Evolutionary conservation across 1,139 yeast genomes (phyloP), one percentile per base, ranked within the genome.

Genomic region (Saccharomyces hybrid): DNA sequence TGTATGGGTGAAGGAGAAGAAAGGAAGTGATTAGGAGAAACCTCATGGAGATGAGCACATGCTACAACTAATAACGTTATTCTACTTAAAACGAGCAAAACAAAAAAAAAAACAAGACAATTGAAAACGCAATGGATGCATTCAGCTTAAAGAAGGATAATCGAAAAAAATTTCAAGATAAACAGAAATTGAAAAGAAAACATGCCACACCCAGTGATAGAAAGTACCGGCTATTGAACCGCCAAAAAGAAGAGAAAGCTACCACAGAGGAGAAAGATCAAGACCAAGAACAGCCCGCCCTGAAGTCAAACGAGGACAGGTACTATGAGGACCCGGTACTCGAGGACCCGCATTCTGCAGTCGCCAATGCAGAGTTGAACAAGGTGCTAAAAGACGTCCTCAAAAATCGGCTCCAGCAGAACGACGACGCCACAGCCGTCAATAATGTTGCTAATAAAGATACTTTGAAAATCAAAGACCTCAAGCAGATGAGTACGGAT

Each of bases 161-260:
- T 48, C 59, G 72, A 25, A 66, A 64, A 59, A 63, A 62, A 57
- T 69, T 69, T 54, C 66, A 62, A 49, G 71, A 69, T 51, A 68
- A 67, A 54, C 69, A 68, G 53, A 61, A 60, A 48, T 56, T 32
- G 16, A 69, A 68, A 56, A 58, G 61, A 5, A 60, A 59, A 9
- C 72, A 69, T 58, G 66, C 65, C 1, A 69, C 72, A 4, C 69
- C 68, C 26, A 67, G 70, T 49, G 70, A 64, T 50, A 53, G 67
- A 27, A 68, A 69, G 54, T 67, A 69, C 56, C 57, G 61, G 25
- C 49, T 56, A 7, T 41, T 60, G 47, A 59, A 62, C 32, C 53
- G 56, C 19, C 56, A 56, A 27, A 56, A 55, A 49, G 55, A 55
- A 42, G 49, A 49, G 16, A 41, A 52, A 3, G 55, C 55, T 16